Evolutionary conservation across 2,329 filamentous ascomycete genomes (phyloP).

Genomic region (Helotiales sp.): DNA sequence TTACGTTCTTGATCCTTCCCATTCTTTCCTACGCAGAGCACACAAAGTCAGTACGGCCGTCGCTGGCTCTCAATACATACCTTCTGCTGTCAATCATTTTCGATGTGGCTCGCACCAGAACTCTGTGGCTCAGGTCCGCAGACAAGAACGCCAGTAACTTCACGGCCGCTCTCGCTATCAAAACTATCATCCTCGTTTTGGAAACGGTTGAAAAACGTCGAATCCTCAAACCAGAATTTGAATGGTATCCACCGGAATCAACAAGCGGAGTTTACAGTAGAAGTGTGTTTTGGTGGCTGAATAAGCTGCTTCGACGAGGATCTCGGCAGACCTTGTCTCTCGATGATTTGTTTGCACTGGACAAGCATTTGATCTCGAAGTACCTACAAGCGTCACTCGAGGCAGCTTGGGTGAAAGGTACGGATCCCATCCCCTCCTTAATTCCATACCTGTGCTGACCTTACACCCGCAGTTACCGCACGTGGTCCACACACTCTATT

Average conservation of each 20-base stretch:
- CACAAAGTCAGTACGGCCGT: neutral
- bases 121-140: neutral
- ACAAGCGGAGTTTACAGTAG: neutral
- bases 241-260: neutral
- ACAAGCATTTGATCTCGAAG: neutral
- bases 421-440: neutral
- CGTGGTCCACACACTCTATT: neutral
- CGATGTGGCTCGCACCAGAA: neutral
- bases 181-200: neutral
- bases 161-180: neutral
- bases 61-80: neutral
- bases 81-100: neutral
- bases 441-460: neutral
- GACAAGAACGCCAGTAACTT: neutral
- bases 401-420: neutral
- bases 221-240: neutral
- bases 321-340: neutral
- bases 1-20: neutral
- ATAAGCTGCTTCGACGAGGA: neutral
- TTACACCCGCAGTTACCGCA: neutral
- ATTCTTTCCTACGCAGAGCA: neutral
- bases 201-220: neutral
- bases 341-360: neutral
- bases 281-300: neutral
- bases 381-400: neutral